A percentile compares a stretch with the other conserved stretches of the same genome.
These are phyloP conservation scores for Candida fluviatilis DNA, from an alignment of 805 yeast genomes.

Conservation along the genomic window DNA sequence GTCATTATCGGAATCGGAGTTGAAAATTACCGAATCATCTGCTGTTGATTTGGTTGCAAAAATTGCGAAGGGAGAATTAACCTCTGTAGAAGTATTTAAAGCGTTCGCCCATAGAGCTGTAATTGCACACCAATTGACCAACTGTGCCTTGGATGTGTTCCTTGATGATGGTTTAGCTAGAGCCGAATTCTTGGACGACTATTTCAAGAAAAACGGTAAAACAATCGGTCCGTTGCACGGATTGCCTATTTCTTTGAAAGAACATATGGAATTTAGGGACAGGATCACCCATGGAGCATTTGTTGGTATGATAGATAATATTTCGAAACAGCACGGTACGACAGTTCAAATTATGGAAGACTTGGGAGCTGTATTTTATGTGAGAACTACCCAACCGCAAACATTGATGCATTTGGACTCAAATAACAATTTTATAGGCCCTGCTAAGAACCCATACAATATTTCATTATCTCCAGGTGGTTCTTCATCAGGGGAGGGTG, in stretches of 20 bases:
- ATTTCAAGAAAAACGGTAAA: slow-evolving; percentile 42
- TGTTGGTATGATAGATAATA: slow-evolving; percentile 30
- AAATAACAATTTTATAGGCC: slow-evolving; percentile 37
- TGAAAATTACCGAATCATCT: slow-evolving; percentile 35
- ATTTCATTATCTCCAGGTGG: slow-evolving; percentile 39
- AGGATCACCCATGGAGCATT: slow-evolving; percentile 37
- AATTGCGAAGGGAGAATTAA: slow-evolving; percentile 29
- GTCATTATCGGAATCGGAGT: slow-evolving; percentile 29
- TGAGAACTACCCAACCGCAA: slow-evolving; percentile 44
- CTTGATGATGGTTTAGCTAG: slow-evolving; percentile 53
- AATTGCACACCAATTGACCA: slow-evolving; percentile 41
- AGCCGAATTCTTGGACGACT: slow-evolving; percentile 54
- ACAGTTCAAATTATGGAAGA: slow-evolving; percentile 31
- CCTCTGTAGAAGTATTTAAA: slow-evolving; percentile 34
- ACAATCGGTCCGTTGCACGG: slow-evolving; percentile 64
- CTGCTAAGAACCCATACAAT: slow-evolving; percentile 35
- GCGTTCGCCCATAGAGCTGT: slow-evolving; percentile 41
- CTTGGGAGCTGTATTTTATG: slow-evolving; percentile 40
- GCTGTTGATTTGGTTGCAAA: slow-evolving; percentile 21
- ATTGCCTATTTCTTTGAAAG: slow-evolving; percentile 59
- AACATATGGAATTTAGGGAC: slow-evolving; percentile 36
- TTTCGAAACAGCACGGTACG: slow-evolving; percentile 25
- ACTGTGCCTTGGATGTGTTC: slow-evolving; percentile 43
- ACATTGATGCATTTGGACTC: slow-evolving; percentile 43
- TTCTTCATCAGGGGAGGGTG: slow-evolving; percentile 43